Evolutionary conservation across 148 eudicot species (phyloP).

Genomic region (Gaultheria prostrata): DNA sequence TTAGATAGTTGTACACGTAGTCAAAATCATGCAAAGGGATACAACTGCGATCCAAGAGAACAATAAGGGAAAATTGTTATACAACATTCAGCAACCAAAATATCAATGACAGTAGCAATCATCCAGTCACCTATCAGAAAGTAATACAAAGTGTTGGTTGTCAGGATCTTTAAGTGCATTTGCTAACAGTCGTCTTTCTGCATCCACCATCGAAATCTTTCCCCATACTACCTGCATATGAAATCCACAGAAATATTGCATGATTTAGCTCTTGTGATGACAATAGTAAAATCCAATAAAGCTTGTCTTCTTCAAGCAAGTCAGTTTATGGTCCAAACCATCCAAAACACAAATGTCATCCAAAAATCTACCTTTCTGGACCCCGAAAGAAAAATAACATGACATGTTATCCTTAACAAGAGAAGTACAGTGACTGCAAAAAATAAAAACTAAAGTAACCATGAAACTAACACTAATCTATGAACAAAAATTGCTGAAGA

Average conservation of each 20-base stretch:
- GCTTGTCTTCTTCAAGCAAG: background rate
- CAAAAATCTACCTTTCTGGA: background rate
- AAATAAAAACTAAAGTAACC: background rate
- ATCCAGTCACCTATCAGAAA: slow-evolving; percentile 78
- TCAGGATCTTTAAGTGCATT: slow-evolving; percentile 86
- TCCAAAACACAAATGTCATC: background rate
- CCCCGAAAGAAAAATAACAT: background rate
- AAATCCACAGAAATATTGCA: slow-evolving; percentile 6
- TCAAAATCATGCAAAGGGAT: slow-evolving; percentile 84
- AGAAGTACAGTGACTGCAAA: background rate
- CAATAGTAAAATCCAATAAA: background rate
- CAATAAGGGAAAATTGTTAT: slow-evolving; percentile 6
- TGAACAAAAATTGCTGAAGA: background rate
- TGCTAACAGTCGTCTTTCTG: slow-evolving; percentile 88
- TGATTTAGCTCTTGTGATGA: background rate
- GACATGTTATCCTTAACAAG: background rate
- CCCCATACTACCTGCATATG: slow-evolving; percentile 90
- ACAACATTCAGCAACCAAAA: slow-evolving; percentile 6
- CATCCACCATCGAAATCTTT: slow-evolving; percentile 94
- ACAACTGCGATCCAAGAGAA: slow-evolving; percentile 60
- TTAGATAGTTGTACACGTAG: slow-evolving; percentile 80
- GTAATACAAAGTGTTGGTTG: slow-evolving; percentile 89
- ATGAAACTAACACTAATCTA: background rate
- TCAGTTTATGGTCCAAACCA: background rate
- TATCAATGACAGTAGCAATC: background rate